Base-by-base conservation (phyloP, 306 rosid genomes). In the Erythrophleum fordii region DNA sequence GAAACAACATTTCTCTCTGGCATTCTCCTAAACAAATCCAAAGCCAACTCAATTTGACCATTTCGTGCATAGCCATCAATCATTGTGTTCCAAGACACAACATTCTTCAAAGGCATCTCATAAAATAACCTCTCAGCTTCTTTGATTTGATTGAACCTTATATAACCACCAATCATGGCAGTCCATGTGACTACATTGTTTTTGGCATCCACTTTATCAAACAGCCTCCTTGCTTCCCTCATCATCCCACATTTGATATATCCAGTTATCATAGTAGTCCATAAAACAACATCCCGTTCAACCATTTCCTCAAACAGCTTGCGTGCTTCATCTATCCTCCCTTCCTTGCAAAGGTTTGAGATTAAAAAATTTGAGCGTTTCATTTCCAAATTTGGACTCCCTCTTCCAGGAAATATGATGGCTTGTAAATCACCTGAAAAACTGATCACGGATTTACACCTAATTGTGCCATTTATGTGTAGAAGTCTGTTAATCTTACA, bases 181-280 rank as follows among this genome's bases (percentile, higher is more conserved):
- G 72, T 39, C 72, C 72, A 66, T 0, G 72, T 61, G 34, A 87
- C 73, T 5, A 87, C 90, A 56, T 55, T 55, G 31, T 78, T 84
- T 72, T 78, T 62, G 26, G 87, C 79, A 84, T 84, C 87, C 13
- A 11, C 42, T 71, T 87, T 78, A 70, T 87, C 87, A 75, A 87
- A 87, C 59, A 87, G 69, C 73, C 64, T 69, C 85, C 90, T 83
- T 3, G 87, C 87, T 73, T 87, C 90, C 44, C 42, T 81, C 51
- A 87, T 87, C 86, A 81, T 69, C 74, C 90, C 87, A 62, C 84
- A 75, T 37, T 83, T 84, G 60, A 83, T 56, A 69, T 87, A 87
- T 45, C 87, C 86, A 46, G 42, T 75, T 42, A 87, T 78, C 86
- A 87, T 87, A 13, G 87, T 84, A 14, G 84, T 81, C 90, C 90